Conservation (phyloP, 352 stramenopile species). For the Pythium volutum region DNA sequence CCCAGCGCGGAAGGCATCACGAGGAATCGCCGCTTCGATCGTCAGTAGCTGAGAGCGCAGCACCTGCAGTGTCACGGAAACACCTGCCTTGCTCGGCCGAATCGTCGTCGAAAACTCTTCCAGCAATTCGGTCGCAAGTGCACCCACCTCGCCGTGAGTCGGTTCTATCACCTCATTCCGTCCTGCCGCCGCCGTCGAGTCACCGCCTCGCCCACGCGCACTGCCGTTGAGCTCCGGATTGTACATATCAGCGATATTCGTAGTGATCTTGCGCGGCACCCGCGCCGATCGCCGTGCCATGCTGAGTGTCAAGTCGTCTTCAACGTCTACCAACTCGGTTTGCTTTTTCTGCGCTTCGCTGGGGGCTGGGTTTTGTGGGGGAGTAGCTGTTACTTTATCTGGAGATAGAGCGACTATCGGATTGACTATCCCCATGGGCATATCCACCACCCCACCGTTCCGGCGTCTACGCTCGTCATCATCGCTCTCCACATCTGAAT, state of each 20-base stretch:
- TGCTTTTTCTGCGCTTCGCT: not conserved
- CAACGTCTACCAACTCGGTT: conserved; percentile 6
- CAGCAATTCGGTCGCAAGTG: conserved; percentile 67
- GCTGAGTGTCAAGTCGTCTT: conserved; percentile 20
- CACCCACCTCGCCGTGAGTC: conserved; percentile 67
- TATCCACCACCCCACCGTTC: too few relatives aligned
- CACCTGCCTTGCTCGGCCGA: conserved; percentile 37
- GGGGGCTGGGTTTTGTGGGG: not conserved
- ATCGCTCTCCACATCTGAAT: conserved; percentile 65
- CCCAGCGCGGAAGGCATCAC: conserved; percentile 74
- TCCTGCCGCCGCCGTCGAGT: conserved; percentile 10
- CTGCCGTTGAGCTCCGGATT: conserved; percentile 58
- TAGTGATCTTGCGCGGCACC: conserved; percentile 72
- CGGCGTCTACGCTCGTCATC: not conserved
- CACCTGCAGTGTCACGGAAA: conserved; percentile 41
- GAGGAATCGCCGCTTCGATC: conserved; percentile 72
- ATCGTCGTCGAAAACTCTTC: conserved; percentile 55
- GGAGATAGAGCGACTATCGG: not conserved
- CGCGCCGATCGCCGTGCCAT: conserved; percentile 47
- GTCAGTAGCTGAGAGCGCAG: conserved; percentile 65
- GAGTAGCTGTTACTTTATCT: not conserved
- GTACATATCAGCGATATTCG: conserved; percentile 78
- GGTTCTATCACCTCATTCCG: conserved; percentile 33
- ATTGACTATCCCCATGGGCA: not conserved
- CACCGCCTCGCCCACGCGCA: conserved; percentile 18